A percentile compares a stretch with the other conserved stretches of the same genome.
These are phyloP conservation scores for Beauveria medogensis DNA, from an alignment of 2,329 filamentous ascomycete species.

Conservation along the genomic window DNA sequence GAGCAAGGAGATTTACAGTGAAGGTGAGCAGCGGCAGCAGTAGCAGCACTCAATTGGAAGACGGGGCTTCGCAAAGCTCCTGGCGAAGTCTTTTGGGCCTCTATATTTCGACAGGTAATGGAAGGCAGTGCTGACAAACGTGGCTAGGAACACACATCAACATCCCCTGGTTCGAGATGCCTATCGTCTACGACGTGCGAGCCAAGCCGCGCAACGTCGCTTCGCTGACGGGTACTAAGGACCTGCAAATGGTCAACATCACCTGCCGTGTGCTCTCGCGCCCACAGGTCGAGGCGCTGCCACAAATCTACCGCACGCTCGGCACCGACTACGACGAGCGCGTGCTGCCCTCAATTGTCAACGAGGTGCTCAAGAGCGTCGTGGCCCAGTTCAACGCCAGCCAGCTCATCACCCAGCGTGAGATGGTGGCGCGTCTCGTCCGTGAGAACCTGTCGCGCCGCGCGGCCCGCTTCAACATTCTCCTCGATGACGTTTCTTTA, in stretches of 20 bases:
- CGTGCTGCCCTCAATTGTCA: conserved; percentile 93
- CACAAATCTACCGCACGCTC: conserved; percentile 94
- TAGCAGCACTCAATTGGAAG: neutral
- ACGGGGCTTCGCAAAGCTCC: neutral
- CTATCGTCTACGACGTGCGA: conserved; percentile 94
- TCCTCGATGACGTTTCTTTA: conserved; percentile 92
- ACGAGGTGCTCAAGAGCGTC: conserved; percentile 97
- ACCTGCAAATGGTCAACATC: conserved; percentile 99
- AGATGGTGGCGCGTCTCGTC: conserved; percentile 87
- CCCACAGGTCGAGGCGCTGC: conserved; percentile 78
- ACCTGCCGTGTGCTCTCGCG: conserved; percentile 97
- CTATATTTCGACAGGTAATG: neutral
- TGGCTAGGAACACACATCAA: conserved; percentile 75
- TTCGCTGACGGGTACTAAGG: conserved; percentile 95
- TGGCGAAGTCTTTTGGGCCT: no score
- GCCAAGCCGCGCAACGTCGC: conserved; percentile 95
- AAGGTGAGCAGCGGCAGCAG: conserved; percentile 53
- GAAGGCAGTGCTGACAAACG: conserved; percentile 5
- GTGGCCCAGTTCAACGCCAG: conserved; percentile 98
- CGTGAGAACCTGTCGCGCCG: conserved; percentile 86
- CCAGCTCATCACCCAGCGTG: conserved; percentile 97
- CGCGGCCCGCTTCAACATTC: conserved; percentile 93
- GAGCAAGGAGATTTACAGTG: conserved; percentile 88
- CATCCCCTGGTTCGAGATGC: conserved; percentile 95
- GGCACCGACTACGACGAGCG: conserved; percentile 96